Evolutionary conservation across 2,329 filamentous ascomycete genomes (phyloP).

Genomic region (Cladosporium phlei): DNA sequence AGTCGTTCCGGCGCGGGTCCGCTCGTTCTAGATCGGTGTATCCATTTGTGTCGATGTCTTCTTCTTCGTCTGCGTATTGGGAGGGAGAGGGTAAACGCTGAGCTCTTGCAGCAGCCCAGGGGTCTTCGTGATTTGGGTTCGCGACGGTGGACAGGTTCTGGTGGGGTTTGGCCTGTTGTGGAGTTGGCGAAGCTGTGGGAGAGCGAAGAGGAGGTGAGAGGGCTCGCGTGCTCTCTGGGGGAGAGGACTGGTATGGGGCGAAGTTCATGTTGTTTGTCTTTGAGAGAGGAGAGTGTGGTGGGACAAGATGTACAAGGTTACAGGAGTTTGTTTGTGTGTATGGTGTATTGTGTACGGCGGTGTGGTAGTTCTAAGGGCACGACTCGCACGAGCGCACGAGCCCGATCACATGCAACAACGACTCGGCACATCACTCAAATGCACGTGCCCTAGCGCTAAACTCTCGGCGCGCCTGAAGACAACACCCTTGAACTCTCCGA

Average conservation of each 20-base stretch:
- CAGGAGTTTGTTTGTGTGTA: no score
- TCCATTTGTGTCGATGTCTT: not conserved
- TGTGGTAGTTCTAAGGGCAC: no score
- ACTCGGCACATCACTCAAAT: conserved; percentile 1
- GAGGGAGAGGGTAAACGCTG: conserved; percentile 37
- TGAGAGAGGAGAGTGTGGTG: no score
- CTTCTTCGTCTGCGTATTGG: conserved; percentile 26
- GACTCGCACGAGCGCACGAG: no score
- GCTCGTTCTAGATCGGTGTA: conserved; percentile 30
- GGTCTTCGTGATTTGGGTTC: conserved; percentile 29
- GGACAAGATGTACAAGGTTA: no score
- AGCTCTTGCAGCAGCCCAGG: conserved; percentile 37
- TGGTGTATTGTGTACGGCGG: no score
- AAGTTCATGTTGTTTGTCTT: no score
- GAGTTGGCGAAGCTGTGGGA: conserved; percentile 47
- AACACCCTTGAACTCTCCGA: not conserved
- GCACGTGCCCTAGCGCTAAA: conserved; percentile 1
- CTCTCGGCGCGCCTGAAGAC: conserved; percentile 1
- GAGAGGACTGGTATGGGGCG: conserved; percentile 91
- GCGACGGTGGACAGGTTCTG: conserved; percentile 28
- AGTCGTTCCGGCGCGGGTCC: conserved; percentile 26
- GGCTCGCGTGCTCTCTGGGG: conserved; percentile 76
- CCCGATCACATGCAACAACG: not conserved
- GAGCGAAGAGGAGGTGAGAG: conserved; percentile 63
- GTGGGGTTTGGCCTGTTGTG: conserved; percentile 22